Percentiles rank a stretch among this genome's conserved stretches.
These are phyloP conservation scores for Leptographium wingfieldii DNA, from an alignment of 2,329 filamentous ascomycete genomes.

Conservation along the genomic window DNA sequence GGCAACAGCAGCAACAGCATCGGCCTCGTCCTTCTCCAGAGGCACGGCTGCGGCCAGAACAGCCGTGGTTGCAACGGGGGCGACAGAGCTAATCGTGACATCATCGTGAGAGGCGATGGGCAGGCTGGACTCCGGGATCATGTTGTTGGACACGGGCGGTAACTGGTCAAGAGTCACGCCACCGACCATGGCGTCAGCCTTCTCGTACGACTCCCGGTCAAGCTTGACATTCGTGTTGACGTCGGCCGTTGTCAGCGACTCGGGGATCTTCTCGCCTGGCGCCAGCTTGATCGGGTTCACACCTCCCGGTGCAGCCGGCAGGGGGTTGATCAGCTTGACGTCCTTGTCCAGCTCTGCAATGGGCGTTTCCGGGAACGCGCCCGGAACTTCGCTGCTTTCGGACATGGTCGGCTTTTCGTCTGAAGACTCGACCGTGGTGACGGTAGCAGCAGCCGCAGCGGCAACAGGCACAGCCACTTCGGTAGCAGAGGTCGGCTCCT, in stretches of 20 bases:
- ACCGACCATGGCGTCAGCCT: conserved; percentile 52
- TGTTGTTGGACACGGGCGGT: conserved; percentile 44
- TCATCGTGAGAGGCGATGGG: conserved; percentile 40
- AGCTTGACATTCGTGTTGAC: conserved; percentile 59
- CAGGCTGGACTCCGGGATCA: conserved; percentile 75
- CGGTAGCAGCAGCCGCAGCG: conserved; percentile 3
- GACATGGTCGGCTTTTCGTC: not conserved
- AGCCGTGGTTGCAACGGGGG: conserved; percentile 51
- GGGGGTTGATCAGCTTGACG: conserved; percentile 42
- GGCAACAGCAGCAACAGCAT: conserved; percentile 40
- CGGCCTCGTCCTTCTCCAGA: conserved; percentile 35
- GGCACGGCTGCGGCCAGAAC: conserved; percentile 56
- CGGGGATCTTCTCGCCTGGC: conserved; percentile 71
- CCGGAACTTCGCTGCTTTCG: conserved; percentile 18
- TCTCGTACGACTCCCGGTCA: conserved; percentile 79
- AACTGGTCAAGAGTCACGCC: conserved; percentile 29
- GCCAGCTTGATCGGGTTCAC: conserved; percentile 71
- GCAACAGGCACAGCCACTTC: conserved; percentile 2
- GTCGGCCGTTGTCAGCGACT: conserved; percentile 54
- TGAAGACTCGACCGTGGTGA: not conserved
- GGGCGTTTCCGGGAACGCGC: conserved; percentile 37
- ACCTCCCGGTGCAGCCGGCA: conserved; percentile 48
- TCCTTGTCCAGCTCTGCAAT: conserved; percentile 35
- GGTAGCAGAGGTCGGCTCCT: not conserved
- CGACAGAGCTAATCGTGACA: conserved; percentile 38